phyloP scores from a whole-genome alignment of 2,329 filamentous ascomycete species.

The Myriangium duriaei region DNA sequence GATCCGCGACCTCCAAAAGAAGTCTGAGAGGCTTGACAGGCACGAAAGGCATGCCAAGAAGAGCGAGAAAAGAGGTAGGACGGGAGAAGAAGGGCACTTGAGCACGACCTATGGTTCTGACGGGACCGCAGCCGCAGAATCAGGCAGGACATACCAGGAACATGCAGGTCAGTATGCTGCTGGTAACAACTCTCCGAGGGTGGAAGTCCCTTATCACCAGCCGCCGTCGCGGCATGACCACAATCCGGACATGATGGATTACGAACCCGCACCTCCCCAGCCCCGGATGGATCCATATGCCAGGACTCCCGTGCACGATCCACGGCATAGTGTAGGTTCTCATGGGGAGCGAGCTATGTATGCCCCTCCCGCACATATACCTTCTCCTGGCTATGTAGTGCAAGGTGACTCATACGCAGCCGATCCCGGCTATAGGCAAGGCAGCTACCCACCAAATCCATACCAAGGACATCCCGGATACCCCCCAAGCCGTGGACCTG shows the following conservation, averaged over 20 bases:
- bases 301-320: constrained; percentile 4
- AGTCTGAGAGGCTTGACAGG: too few relatives aligned
- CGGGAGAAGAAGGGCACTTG: constrained; percentile 18
- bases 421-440: constrained; percentile 8
- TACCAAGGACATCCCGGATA: constrained; percentile 4
- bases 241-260: constrained; percentile 8
- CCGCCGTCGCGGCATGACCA: constrained; percentile 5
- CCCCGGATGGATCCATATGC: constrained; percentile 2
- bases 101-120: too few relatives aligned
- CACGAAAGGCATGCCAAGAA: constrained; percentile 36
- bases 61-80: constrained; percentile 24
- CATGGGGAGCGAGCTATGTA: constrained; percentile 13
- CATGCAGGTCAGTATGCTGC: constrained; percentile 20
- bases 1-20: constrained; percentile 37
- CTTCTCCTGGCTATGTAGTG: constrained; percentile 22
- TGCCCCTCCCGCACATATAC: constrained; percentile 15
- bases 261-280: not conserved
- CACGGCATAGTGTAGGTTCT: constrained; percentile 16
- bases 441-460: constrained; percentile 1
- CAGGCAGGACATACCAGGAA: constrained; percentile 30
- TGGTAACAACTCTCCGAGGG: constrained; percentile 17
- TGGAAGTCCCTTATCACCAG: constrained; percentile 19
- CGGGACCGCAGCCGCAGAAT: constrained; percentile 32
- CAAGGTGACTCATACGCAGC: constrained; percentile 23
- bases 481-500: constrained; percentile 6